phyloP scores from a whole-genome alignment of 768 basidiomycete species.

The Boletus tylopilopsis region DNA sequence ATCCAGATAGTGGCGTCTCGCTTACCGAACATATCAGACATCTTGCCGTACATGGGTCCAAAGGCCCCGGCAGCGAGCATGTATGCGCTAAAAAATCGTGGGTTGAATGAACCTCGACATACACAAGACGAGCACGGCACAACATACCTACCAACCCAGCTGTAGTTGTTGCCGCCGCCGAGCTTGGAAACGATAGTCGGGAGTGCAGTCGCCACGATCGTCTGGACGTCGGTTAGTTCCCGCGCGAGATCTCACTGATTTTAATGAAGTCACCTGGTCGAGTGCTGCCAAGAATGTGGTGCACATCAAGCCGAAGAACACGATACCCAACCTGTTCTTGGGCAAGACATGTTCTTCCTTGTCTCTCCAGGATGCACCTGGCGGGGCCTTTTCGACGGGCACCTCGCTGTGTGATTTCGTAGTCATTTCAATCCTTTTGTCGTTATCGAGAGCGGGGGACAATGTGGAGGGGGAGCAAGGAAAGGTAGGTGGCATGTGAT shows the following conservation, averaged over 20 bases:
- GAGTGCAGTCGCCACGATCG: slow-evolving; percentile 70
- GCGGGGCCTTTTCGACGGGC: slow-evolving; percentile 25
- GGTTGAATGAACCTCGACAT: not conserved
- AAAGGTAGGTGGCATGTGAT: no score
- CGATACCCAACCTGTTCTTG: slow-evolving; percentile 20
- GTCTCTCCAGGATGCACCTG: slow-evolving; percentile 53
- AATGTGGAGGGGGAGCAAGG: no score
- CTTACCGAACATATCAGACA: slow-evolving; percentile 56
- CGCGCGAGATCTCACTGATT: not conserved
- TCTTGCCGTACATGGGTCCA: slow-evolving; percentile 73
- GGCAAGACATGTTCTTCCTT: slow-evolving; percentile 56
- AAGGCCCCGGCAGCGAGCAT: slow-evolving; percentile 65
- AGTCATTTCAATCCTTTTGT: slow-evolving; percentile 4
- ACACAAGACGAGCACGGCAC: not conserved
- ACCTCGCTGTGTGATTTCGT: not conserved
- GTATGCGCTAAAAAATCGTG: slow-evolving; percentile 54
- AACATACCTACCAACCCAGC: slow-evolving; percentile 69
- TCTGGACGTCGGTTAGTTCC: slow-evolving; percentile 31
- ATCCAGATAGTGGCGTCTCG: not conserved
- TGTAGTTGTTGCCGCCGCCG: slow-evolving; percentile 59
- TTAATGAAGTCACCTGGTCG: slow-evolving; percentile 49
- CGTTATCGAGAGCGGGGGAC: no score
- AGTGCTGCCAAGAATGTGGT: slow-evolving; percentile 42
- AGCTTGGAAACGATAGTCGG: slow-evolving; percentile 69
- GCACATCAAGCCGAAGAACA: slow-evolving; percentile 31